phyloP scores from a whole-genome alignment of 2,329 filamentous ascomycete genomes.

The Sordariomycetes sp. region DNA sequence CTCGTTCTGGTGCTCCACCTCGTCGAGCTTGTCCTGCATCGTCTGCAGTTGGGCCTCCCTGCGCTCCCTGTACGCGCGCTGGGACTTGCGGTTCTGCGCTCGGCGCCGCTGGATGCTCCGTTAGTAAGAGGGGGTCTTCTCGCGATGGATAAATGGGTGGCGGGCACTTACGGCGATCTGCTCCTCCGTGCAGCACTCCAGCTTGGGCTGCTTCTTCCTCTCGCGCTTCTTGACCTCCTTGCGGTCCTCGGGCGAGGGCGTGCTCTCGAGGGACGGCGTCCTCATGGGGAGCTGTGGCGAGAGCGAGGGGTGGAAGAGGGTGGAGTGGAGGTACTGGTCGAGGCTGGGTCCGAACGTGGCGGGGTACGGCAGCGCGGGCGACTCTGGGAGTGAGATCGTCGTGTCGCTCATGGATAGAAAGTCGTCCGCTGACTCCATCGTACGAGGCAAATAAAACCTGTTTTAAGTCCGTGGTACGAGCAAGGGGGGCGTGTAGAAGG shows the following conservation, averaged over 20 bases:
- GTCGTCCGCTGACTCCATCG: not conserved
- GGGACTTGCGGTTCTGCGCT: not conserved
- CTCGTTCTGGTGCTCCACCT: not conserved
- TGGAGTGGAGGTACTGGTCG: not conserved
- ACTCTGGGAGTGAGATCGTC: not conserved
- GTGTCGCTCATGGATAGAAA: not conserved
- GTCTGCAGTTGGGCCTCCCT: not conserved
- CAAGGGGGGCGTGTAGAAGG: not conserved
- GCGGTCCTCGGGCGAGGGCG: not conserved
- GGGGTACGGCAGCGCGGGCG: not conserved
- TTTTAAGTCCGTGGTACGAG: too few relatives aligned
- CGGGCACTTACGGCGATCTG: not conserved
- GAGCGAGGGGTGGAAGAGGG: not conserved
- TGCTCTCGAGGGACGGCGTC: not conserved
- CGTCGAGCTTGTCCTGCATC: not conserved
- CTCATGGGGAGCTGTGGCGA: not conserved
- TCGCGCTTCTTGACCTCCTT: not conserved
- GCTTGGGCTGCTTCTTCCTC: not conserved
- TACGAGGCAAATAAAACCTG: not conserved
- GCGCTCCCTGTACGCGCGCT: not conserved
- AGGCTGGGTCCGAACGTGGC: not conserved
- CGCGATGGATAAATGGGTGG: not conserved
- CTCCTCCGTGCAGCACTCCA: not conserved
- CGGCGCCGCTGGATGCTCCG: not conserved
- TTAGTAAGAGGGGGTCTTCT: not conserved